Conservation (phyloP, 1,284 basidiomycete species). For the Polyporus tsugae region DNA sequence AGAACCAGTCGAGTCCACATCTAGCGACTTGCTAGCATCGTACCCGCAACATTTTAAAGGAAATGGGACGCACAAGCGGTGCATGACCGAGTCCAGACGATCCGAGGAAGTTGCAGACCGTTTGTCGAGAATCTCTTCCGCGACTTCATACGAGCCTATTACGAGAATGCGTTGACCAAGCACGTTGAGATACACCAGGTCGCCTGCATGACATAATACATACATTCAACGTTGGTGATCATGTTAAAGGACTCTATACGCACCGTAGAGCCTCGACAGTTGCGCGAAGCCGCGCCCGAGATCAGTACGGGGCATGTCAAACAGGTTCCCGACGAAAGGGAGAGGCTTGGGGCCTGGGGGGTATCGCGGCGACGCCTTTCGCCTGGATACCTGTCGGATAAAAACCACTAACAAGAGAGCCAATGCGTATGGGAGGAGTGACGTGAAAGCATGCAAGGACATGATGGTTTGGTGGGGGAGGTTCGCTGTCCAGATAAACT, state of each 20-base stretch:
- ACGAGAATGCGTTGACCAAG: constrained; percentile 22
- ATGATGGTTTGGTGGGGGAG: background rate
- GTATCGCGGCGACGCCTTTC: background rate
- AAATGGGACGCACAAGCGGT: constrained; percentile 18
- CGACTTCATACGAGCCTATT: constrained; percentile 25
- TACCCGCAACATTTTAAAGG: too few relatives aligned
- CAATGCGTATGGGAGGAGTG: background rate
- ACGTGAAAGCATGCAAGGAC: background rate
- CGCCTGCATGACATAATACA: constrained; percentile 6
- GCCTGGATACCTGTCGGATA: background rate
- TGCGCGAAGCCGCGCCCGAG: constrained; percentile 6
- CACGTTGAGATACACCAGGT: constrained; percentile 19
- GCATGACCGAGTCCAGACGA: constrained; percentile 20
- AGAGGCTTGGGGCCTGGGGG: constrained; percentile 23
- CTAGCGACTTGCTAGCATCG: background rate
- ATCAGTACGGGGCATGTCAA: constrained; percentile 18
- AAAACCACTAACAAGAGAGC: background rate
- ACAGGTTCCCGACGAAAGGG: constrained; percentile 21
- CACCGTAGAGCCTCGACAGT: constrained; percentile 18
- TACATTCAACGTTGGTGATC: too few relatives aligned
- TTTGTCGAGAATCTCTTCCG: constrained; percentile 31
- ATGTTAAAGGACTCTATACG: background rate
- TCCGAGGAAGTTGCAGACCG: constrained; percentile 27
- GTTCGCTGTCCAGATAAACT: too few relatives aligned
- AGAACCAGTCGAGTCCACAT: constrained; percentile 8